Base-by-base conservation (phyloP, 768 basidiomycete genomes). In the Mycena alexandri region DNA sequence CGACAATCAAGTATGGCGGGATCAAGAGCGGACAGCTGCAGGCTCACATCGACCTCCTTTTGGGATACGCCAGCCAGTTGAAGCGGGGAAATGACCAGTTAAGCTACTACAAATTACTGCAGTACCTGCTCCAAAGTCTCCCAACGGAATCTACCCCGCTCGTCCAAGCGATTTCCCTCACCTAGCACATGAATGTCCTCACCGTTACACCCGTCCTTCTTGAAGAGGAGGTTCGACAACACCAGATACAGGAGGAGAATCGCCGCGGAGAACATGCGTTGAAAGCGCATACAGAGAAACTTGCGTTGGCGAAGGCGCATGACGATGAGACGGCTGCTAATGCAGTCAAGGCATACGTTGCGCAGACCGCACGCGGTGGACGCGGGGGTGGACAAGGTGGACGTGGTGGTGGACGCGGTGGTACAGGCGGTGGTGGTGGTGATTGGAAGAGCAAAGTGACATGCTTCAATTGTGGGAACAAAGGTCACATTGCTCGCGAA, bases 221-320 rank as follows among this genome's bases (percentile, higher is more conserved):
- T 0, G 29, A 59, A 10, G 57, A 59, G 21, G 57, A 59, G 29
- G 22, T 21, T 2, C 57, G 57, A 19, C 57, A 59, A 21, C 57
- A 33, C 16, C 12, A 6, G 6, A 6, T 22, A 21, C 57, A 47
- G 16, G 42, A 33, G 2, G 56, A n/a, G n/a, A n/a, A n/a, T n/a
- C n/a, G n/a, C n/a, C n/a, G n/a, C n/a, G n/a, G n/a, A n/a, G n/a
- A n/a, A n/a, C n/a, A n/a, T n/a, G n/a, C n/a, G n/a, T n/a, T n/a
- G n/a, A n/a, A n/a, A n/a, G n/a, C n/a, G n/a, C n/a, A n/a, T n/a
- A n/a, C n/a, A n/a, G n/a, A n/a, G n/a, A n/a, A n/a, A n/a, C n/a
- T n/a, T n/a, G n/a, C n/a, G n/a, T n/a, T n/a, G n/a, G n/a, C n/a
- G n/a, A n/a, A n/a, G n/a, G n/a, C n/a, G n/a, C n/a, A n/a, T n/a